Conservation (phyloP, 2,329 filamentous ascomycete genomes). For the Aspergillus unguis region DNA sequence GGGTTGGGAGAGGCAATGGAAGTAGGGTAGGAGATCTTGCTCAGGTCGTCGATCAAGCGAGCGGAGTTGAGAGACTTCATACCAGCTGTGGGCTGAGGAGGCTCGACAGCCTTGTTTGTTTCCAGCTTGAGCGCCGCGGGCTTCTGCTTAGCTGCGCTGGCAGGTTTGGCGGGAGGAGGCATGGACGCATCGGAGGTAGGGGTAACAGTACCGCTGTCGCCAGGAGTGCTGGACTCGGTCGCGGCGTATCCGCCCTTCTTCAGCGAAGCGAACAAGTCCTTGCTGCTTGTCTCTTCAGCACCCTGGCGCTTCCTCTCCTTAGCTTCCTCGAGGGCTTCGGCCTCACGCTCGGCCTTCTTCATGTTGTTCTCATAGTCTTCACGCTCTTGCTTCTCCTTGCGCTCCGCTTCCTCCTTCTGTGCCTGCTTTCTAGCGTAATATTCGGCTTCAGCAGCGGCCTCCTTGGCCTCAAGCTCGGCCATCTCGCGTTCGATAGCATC, state of each 20-base stretch:
- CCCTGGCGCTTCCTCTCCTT: constrained; percentile 41
- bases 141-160: constrained; percentile 67
- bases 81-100: constrained; percentile 87
- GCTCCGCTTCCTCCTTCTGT: constrained; percentile 58
- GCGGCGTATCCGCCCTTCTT: constrained; percentile 40
- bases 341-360: constrained; percentile 48
- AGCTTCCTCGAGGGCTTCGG: constrained; percentile 47
- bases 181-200: constrained; percentile 46
- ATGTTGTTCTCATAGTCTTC: constrained; percentile 46
- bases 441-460: constrained; percentile 43
- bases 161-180: constrained; percentile 52
- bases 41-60: constrained; percentile 77
- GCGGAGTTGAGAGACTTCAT: constrained; percentile 91
- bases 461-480: constrained; percentile 47
- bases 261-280: constrained; percentile 44
- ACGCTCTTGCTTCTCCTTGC: constrained; percentile 46
- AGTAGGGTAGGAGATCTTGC: constrained; percentile 74
- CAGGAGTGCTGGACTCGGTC: constrained; percentile 39
- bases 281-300: constrained; percentile 32
- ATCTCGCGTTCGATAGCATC: constrained; percentile 48
- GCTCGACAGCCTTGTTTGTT: constrained; percentile 81
- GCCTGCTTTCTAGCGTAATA: constrained; percentile 71
- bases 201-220: constrained; percentile 45
- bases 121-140: constrained; percentile 85
- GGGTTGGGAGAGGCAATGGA: constrained; percentile 88